Evolutionary conservation across 805 yeast genomes (phyloP), one percentile per base, ranked within the genome.

Genomic region (Metschnikowia hibisci): DNA sequence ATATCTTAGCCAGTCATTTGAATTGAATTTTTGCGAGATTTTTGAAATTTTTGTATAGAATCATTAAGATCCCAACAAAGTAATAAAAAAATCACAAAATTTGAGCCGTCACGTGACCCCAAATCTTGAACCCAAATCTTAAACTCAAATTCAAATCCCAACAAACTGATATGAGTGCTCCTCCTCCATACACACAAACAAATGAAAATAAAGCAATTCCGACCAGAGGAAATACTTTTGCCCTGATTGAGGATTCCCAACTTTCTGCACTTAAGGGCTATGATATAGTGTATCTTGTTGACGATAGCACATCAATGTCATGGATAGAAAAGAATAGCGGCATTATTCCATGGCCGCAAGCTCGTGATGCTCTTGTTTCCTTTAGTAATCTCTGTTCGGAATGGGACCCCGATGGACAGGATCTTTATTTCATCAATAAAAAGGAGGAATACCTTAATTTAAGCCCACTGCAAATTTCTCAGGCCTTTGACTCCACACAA

Each of bases 351-450:
- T 50, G 54, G 54, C 40, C 42, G 0, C 37, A 40, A 35, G 52
- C 54, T 6, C 44, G 50, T 2, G 34, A 43, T 11, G 54, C 54
- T 6, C 32, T 50, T 10, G 45, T 32, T 14, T 38, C 44, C 10
- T 50, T 50, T 41, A 43, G 52, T 22, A 43, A 16, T 25, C 42
- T 48, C 16, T 50, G 54, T 25, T 22, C 47, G 6, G 50, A 48
- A 23, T 50, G 54, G 54, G 54, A 48, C 32, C 42, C 42, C n/a
- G 47, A 50, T 22, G 52, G 54, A 22, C 54, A 50, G 44, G 52
- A 50, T 32, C 32, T 50, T 10, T 50, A 41, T 15, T 50, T 50
- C 33, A 41, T 50, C 30, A 50, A 50, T 29, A 26, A 38, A 6
- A 16, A 34, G 14, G 36, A 43, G 15, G 35, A 39, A 4, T 34